Conservation (phyloP, 1,284 basidiomycete species). For the Cryptococcus deneoformans region DNA sequence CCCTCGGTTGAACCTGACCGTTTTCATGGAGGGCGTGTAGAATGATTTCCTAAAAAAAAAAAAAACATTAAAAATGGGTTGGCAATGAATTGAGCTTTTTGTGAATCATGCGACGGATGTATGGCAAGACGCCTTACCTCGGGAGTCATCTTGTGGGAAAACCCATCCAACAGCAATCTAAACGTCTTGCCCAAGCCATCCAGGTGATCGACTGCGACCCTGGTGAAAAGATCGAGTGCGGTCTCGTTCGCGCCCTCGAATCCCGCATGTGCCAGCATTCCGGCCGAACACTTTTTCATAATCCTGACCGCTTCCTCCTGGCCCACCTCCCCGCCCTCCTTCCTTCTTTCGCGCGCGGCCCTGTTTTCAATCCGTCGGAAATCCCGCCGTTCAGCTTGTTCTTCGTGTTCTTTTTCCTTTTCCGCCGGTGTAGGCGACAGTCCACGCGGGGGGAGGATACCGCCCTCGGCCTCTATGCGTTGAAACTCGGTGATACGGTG, state of each 20-base stretch:
- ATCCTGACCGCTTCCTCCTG: conserved; percentile 36
- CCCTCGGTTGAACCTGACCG: conserved; percentile 68
- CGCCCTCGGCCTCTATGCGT: conserved; percentile 37
- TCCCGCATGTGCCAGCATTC: conserved; percentile 78
- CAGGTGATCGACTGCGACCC: conserved; percentile 77
- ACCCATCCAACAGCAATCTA: conserved; percentile 75
- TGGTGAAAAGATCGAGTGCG: conserved; percentile 75
- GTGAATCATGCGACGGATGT: neutral
- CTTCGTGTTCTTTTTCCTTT: conserved; percentile 3
- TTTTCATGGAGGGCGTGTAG: conserved; percentile 77
- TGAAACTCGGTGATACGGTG: conserved; percentile 40
- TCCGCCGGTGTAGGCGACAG: conserved; percentile 20
- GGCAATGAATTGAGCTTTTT: neutral
- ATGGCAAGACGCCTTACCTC: conserved; percentile 58
- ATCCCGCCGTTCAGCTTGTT: conserved; percentile 5
- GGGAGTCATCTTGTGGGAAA: conserved; percentile 70
- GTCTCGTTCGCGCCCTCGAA: conserved; percentile 77
- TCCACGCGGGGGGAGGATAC: conserved; percentile 22
- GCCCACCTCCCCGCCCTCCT: conserved; percentile 38
- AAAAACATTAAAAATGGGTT: too few relatives aligned
- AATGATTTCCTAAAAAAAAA: conserved; percentile 85
- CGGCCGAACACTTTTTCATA: conserved; percentile 51
- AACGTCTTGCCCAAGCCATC: conserved; percentile 83
- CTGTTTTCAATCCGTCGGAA: conserved; percentile 17
- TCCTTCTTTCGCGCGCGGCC: conserved; percentile 17